Evolutionary conservation across 768 basidiomycete genomes (phyloP).

Genomic region (Pleurotus salmoneostramineus): DNA sequence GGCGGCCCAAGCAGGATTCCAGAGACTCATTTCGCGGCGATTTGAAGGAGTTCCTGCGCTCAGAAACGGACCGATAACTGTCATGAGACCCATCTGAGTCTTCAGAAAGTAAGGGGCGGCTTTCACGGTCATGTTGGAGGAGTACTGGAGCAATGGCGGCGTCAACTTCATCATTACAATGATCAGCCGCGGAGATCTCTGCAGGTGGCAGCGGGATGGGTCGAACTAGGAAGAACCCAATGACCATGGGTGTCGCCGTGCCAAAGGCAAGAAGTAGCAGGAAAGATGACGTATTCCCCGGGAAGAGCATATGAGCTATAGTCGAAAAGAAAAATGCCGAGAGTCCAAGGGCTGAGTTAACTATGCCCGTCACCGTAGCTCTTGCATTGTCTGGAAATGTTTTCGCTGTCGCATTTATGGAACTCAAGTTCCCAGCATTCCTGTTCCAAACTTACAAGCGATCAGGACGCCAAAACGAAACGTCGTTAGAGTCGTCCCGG

Average conservation of each 20-base stretch:
- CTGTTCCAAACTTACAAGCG: constrained; percentile 67
- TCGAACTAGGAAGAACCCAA: constrained; percentile 72
- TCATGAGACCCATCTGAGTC: too few species aligned
- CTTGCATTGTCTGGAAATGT: constrained; percentile 74
- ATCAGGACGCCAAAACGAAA: constrained; percentile 51
- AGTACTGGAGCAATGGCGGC: too few species aligned
- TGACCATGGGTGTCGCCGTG: constrained; percentile 72
- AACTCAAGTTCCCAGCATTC: constrained; percentile 63
- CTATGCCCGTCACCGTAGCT: constrained; percentile 73
- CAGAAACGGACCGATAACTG: constrained; percentile 8
- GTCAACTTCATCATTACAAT: too few species aligned
- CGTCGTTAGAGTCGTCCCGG: constrained; percentile 29
- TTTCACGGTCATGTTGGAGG: too few species aligned
- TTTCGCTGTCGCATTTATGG: constrained; percentile 81
- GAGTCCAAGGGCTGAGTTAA: constrained; percentile 84
- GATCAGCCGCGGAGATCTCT: constrained; percentile 12
- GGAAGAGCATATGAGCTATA: constrained; percentile 65
- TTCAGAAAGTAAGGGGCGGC: too few species aligned
- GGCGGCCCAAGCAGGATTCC: not conserved
- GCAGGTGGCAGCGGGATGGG: constrained; percentile 55
- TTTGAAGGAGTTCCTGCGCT: too few species aligned
- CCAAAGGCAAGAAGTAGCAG: constrained; percentile 73
- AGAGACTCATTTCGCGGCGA: not conserved
- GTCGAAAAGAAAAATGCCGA: constrained; percentile 89
- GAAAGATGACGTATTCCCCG: constrained; percentile 76